phyloP scores from a whole-genome alignment of 2,329 filamentous ascomycete species.

The Aspergillus phoenicis region DNA sequence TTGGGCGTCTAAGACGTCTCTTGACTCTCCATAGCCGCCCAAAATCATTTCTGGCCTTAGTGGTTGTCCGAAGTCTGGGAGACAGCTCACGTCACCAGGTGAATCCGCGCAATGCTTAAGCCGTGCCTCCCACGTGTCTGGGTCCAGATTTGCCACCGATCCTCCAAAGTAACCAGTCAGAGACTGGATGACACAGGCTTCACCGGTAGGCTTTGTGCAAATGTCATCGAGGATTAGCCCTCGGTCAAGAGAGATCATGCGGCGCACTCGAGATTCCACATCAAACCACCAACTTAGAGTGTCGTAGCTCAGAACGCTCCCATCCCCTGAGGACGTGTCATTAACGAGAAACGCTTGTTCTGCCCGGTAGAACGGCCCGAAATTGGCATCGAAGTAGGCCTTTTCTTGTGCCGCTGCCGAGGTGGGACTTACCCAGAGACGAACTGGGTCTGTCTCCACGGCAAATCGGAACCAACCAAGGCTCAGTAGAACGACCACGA shows the following conservation, averaged over 20 bases:
- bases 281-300: slow-evolving; percentile 93
- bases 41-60: slow-evolving; percentile 83
- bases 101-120: slow-evolving; percentile 74
- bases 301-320: slow-evolving; percentile 83
- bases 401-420: slow-evolving; percentile 92
- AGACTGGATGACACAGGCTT: slow-evolving; percentile 90
- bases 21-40: slow-evolving; percentile 70
- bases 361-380: slow-evolving; percentile 92
- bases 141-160: slow-evolving; percentile 63
- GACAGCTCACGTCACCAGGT: slow-evolving; percentile 71
- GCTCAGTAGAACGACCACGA: slow-evolving; percentile 77
- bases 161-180: slow-evolving; percentile 85
- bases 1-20: slow-evolving; percentile 69
- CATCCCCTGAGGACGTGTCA: slow-evolving; percentile 67
- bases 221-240: slow-evolving; percentile 76
- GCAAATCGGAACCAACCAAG: slow-evolving; percentile 85
- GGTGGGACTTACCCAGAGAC: slow-evolving; percentile 93
- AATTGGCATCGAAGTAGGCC: slow-evolving; percentile 86
- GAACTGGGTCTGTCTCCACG: slow-evolving; percentile 87
- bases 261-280: slow-evolving; percentile 75
- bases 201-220: slow-evolving; percentile 89
- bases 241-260: slow-evolving; percentile 69
- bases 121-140: slow-evolving; percentile 69
- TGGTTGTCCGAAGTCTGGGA: slow-evolving; percentile 86
- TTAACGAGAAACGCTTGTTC: slow-evolving; percentile 95